Percentiles rank a stretch among this genome's conserved stretches.
Evolutionary conservation across 1,284 basidiomycete species (phyloP).

Genomic region (Ceratobasidium sp.): DNA sequence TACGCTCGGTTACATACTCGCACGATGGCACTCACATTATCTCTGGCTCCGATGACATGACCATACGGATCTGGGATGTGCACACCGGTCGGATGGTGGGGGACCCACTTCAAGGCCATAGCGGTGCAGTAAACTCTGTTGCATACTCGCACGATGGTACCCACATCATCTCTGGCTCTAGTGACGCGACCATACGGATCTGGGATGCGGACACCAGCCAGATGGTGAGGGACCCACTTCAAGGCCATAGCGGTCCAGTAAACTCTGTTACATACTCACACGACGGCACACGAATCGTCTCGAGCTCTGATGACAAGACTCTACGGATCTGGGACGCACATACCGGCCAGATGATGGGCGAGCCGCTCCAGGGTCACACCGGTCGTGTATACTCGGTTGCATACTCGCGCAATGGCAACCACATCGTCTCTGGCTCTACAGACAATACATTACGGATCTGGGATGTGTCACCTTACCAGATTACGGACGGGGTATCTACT

Average conservation of each 20-base stretch:
- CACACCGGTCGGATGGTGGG: not conserved
- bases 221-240: not conserved
- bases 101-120: not conserved
- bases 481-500: no score
- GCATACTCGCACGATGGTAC: not conserved
- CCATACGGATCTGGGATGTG: not conserved
- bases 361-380: no score
- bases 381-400: no score
- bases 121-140: not conserved
- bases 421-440: no score
- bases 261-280: constrained; percentile 7
- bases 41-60: not conserved
- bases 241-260: constrained; percentile 1
- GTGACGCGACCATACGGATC: not conserved
- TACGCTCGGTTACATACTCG: not conserved
- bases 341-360: no score
- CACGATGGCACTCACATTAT: not conserved
- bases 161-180: not conserved
- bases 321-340: constrained; percentile 9
- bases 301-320: constrained; percentile 2
- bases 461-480: no score
- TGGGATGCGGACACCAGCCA: not conserved
- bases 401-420: no score
- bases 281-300: constrained; percentile 1
- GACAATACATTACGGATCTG: no score